phyloP scores from a whole-genome alignment of 192 early-diverging fungal genomes.

The Coemansia sp. region DNA sequence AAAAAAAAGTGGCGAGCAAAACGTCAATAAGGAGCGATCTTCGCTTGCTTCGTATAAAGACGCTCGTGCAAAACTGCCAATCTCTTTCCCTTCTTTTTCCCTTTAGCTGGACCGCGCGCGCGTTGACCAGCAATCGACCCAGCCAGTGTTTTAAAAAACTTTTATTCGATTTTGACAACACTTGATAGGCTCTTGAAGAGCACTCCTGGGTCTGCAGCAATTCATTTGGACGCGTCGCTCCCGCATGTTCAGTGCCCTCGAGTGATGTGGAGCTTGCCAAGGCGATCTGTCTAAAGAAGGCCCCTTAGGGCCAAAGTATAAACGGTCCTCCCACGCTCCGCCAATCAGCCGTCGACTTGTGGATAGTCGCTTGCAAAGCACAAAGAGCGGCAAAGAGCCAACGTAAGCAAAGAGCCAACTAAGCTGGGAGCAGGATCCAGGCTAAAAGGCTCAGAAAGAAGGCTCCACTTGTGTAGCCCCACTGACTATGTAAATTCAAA shows the following conservation, averaged over 20 bases:
- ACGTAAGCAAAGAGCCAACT: neutral
- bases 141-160: too few species aligned
- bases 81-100: neutral
- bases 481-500: neutral
- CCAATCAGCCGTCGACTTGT: neutral
- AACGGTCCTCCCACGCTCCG: slow-evolving; percentile 1
- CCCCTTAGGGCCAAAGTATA: neutral
- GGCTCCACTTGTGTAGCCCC: slow-evolving; percentile 13
- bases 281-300: neutral
- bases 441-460: slow-evolving; percentile 3
- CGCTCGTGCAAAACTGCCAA: slow-evolving; percentile 2
- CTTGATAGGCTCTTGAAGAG: neutral
- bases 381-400: slow-evolving; percentile 6
- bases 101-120: neutral
- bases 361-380: neutral
- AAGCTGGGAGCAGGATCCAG: neutral
- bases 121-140: neutral
- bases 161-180: too few species aligned
- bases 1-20: slow-evolving; percentile 1
- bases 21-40: neutral
- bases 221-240: neutral
- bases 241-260: neutral
- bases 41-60: slow-evolving; percentile 5
- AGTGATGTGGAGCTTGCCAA: neutral
- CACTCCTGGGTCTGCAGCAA: neutral